Evolutionary conservation across 2,329 filamentous ascomycete species (phyloP).

Genomic region (Penicillium sclerotiorum): DNA sequence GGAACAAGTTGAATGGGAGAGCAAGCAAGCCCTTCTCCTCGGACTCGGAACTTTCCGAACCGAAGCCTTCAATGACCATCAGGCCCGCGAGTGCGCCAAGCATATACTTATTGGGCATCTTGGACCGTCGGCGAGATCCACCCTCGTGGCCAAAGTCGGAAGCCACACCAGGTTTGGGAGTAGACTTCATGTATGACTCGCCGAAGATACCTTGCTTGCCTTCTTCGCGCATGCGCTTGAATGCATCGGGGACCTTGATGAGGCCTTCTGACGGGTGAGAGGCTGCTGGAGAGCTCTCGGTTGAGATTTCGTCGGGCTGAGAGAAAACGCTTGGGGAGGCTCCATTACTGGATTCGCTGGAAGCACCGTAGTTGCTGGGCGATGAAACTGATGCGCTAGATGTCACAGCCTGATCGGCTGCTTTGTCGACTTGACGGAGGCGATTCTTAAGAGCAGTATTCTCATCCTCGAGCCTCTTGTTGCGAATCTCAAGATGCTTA

Average conservation of each 20-base stretch:
- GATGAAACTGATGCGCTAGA: constrained; percentile 44
- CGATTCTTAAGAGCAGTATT: constrained; percentile 77
- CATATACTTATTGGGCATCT: constrained; percentile 75
- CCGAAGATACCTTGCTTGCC: constrained; percentile 39
- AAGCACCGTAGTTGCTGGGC: constrained; percentile 42
- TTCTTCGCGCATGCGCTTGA: constrained; percentile 45
- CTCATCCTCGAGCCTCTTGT: constrained; percentile 78
- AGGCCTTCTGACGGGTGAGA: constrained; percentile 45
- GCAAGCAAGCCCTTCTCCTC: constrained; percentile 68
- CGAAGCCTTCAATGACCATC: constrained; percentile 85
- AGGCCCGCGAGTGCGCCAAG: constrained; percentile 87
- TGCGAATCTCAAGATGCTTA: constrained; percentile 86
- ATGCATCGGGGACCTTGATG: constrained; percentile 47
- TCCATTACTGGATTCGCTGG: constrained; percentile 38
- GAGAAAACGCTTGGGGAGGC: constrained; percentile 47
- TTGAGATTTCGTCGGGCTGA: constrained; percentile 38
- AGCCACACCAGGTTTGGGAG: constrained; percentile 20
- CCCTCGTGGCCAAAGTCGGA: constrained; percentile 40
- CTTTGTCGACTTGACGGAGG: constrained; percentile 76
- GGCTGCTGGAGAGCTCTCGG: constrained; percentile 34
- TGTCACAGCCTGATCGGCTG: constrained; percentile 44
- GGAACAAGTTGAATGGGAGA: constrained; percentile 63
- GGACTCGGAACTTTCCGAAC: constrained; percentile 66
- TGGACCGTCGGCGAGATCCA: constrained; percentile 50
- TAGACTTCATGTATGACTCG: constrained; percentile 43